Evolutionary conservation across 805 yeast species (phyloP), one percentile per base, ranked within the genome.

Genomic region (Debaryomyces tyrocola): DNA sequence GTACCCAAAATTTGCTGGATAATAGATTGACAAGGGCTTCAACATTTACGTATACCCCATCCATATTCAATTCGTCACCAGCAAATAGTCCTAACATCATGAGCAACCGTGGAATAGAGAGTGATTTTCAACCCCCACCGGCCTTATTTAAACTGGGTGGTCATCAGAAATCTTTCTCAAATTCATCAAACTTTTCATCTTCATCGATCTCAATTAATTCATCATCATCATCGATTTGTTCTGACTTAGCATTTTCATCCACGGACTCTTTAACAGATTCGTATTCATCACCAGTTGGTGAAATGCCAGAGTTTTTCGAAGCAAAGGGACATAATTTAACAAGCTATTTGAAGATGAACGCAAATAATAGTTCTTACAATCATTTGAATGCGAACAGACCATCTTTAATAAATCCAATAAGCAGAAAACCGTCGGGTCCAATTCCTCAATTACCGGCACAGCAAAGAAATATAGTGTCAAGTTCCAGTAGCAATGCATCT

Each of bases 121-220:
- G 55, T 6, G 62, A 58, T 10, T 60, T 65, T 28, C 62, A 57
- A 42, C 70, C 72, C 5, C 70, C 70, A 20, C 41, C 55, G 11
- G 56, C 68, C 15, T 49, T 53, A 10, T 64, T 64, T 43, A 52
- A 54, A 24, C n/a, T 39, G 33, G 28, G 43, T 7, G 47, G 41
- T 15, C 52, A 51, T 43, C 44, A 55, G 40, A 53, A 52, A 36
- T 52, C 61, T 8, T 47, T 47, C 38, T 56, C 59, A 2, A 50
- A 46, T 20, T 53, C 59, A 31, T 49, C 54, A n/a, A 55, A 49
- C 35, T 40, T 44, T 20, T 54, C 59, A 35, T 55, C 60, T 21
- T 56, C 63, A 50, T 55, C 64, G 18, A 48, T 54, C 8, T 61
- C 70, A 7, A 56, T 62, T 40, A 60, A 64, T 46, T 67, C 72